phyloP scores from a whole-genome alignment of 2,329 filamentous ascomycete species.

The Hypomyces perniciosus region DNA sequence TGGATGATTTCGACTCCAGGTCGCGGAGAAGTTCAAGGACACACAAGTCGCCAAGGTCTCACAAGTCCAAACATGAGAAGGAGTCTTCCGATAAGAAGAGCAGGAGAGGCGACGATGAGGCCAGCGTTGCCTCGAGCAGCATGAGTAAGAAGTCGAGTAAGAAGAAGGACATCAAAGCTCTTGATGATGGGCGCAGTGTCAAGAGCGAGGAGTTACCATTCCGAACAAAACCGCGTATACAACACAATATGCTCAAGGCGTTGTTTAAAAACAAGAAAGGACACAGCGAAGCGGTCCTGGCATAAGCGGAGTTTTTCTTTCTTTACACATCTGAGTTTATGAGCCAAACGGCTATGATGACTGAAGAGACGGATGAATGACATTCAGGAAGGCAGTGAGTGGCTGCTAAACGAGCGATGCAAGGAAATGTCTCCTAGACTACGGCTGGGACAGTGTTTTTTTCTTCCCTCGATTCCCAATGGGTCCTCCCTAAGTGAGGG shows the following conservation, averaged over 20 bases:
- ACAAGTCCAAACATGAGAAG: constrained; percentile 25
- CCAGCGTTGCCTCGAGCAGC: constrained; percentile 33
- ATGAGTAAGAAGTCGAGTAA: constrained; percentile 23
- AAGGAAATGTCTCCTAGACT: no score
- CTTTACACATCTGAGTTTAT: no score
- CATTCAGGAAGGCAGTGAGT: not conserved
- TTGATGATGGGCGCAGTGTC: constrained; percentile 30
- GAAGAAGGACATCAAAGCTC: constrained; percentile 28
- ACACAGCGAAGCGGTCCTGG: not conserved
- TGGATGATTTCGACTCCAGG: constrained; percentile 32
- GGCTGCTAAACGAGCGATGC: no score
- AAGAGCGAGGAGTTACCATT: constrained; percentile 33
- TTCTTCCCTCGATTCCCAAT: no score
- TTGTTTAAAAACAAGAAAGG: constrained; percentile 54
- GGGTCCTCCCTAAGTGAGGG: not conserved
- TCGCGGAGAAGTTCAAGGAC: constrained; percentile 31
- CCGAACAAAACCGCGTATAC: constrained; percentile 37
- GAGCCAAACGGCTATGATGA: not conserved
- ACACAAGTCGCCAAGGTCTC: constrained; percentile 20
- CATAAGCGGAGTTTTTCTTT: not conserved
- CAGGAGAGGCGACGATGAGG: constrained; percentile 14
- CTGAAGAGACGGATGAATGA: not conserved
- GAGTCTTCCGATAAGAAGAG: constrained; percentile 16
- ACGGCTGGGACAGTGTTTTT: no score
- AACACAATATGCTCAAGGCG: constrained; percentile 51